These are phyloP conservation scores for Mycena metata DNA, from an alignment of 768 basidiomycete species.

Conservation along the genomic window DNA sequence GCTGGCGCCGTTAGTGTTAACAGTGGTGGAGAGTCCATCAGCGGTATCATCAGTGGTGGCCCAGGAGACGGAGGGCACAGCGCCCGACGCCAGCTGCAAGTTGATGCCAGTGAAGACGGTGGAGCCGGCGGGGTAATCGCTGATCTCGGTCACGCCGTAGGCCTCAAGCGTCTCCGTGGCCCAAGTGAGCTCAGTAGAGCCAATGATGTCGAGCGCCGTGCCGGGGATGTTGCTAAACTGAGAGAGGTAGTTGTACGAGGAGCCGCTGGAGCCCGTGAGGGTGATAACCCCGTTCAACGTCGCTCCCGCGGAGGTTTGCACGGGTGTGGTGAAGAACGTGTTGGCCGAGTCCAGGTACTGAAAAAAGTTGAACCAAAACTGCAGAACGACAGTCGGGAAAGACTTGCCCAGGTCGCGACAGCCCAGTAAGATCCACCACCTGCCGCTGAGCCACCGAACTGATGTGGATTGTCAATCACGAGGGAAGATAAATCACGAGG, in stretches of 20 bases:
- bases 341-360: slow-evolving; percentile 11
- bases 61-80: neutral
- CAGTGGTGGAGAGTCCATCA: neutral
- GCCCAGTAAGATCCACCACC: slow-evolving; percentile 2
- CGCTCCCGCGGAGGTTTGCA: slow-evolving; percentile 17
- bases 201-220: slow-evolving; percentile 17
- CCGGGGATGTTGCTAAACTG: slow-evolving; percentile 30
- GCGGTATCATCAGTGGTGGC: neutral
- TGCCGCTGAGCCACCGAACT: neutral
- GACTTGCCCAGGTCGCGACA: slow-evolving; percentile 15
- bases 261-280: slow-evolving; percentile 11
- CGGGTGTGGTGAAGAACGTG: slow-evolving; percentile 21
- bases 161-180: slow-evolving; percentile 16
- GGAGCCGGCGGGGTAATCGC: slow-evolving; percentile 9
- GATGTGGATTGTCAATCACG: neutral
- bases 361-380: too few relatives aligned
- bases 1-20: neutral
- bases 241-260: slow-evolving; percentile 26
- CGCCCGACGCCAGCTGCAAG: neutral
- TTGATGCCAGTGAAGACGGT: slow-evolving; percentile 3
- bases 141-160: slow-evolving; percentile 1
- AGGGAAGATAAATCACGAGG: neutral
- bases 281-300: slow-evolving; percentile 23
- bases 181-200: slow-evolving; percentile 18
- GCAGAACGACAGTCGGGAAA: too few relatives aligned